Conservation (phyloP, 2,329 filamentous ascomycete genomes). For the Fusarium austroafricanum region DNA sequence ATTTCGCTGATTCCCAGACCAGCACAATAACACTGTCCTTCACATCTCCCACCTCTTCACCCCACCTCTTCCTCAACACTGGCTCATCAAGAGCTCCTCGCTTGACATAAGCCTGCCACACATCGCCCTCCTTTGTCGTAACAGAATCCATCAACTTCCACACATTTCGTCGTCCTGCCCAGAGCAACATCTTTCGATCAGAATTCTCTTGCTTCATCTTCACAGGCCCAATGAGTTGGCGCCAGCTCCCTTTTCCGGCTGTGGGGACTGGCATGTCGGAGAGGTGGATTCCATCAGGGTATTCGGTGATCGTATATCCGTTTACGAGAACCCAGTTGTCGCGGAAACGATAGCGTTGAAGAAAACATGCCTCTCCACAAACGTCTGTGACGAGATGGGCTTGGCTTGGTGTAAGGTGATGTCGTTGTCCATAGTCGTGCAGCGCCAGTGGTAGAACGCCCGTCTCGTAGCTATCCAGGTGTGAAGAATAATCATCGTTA, state of each 20-base stretch:
- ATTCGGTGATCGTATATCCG: constrained; percentile 58
- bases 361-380: constrained; percentile 60
- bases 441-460: constrained; percentile 56
- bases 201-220: constrained; percentile 48
- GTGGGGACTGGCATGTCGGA: constrained; percentile 35
- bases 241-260: constrained; percentile 7
- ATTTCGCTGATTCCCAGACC: constrained; percentile 43
- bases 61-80: constrained; percentile 32
- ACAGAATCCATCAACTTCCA: constrained; percentile 58
- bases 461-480: constrained; percentile 52
- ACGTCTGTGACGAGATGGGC: constrained; percentile 57
- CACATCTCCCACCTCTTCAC: constrained; percentile 6
- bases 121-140: constrained; percentile 50
- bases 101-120: constrained; percentile 62
- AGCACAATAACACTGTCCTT: constrained; percentile 45
- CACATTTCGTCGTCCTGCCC: constrained; percentile 52
- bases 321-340: constrained; percentile 62
- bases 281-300: constrained; percentile 53
- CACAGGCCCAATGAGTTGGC: constrained; percentile 47
- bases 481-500: constrained; percentile 45
- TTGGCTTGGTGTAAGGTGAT: constrained; percentile 54
- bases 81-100: constrained; percentile 32
- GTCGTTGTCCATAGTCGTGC: constrained; percentile 54
- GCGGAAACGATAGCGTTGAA: constrained; percentile 59
- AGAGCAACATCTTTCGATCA: constrained; percentile 50